These are phyloP conservation scores for Chimonanthus salicifolius DNA, from an alignment of 164 flowering plant genomes.

Conservation along the genomic window DNA sequence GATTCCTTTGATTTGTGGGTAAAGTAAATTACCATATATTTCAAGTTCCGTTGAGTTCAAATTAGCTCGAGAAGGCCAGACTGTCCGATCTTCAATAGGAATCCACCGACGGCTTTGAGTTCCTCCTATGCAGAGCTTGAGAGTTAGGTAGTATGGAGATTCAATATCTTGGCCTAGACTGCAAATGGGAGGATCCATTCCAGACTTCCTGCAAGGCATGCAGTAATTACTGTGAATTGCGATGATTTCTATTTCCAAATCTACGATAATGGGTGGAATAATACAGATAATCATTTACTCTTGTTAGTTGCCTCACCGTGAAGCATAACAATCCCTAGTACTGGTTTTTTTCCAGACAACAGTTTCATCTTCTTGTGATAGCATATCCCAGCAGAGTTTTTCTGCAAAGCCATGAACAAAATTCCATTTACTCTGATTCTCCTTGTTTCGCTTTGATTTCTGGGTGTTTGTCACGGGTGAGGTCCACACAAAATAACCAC, in stretches of 20 bases:
- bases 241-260: not conserved
- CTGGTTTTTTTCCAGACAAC: constrained; percentile 94
- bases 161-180: constrained; percentile 69
- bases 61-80: constrained; percentile 78
- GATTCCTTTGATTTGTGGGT: not conserved
- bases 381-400: constrained; percentile 82
- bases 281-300: constrained; percentile 3
- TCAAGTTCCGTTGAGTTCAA: constrained; percentile 61
- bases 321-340: constrained; percentile 52
- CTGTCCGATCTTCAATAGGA: constrained; percentile 57
- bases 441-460: constrained; percentile 47
- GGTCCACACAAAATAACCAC: constrained; percentile 99
- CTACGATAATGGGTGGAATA: not conserved
- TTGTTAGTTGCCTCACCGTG: constrained; percentile 47
- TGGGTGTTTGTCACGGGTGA: constrained; percentile 71
- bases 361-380: constrained; percentile 95
- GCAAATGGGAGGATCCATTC: constrained; percentile 63
- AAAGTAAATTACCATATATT: constrained; percentile 45
- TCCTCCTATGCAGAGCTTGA: constrained; percentile 87
- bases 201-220: constrained; percentile 55
- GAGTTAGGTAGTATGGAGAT: constrained; percentile 80
- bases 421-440: constrained; percentile 61
- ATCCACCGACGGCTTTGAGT: constrained; percentile 82
- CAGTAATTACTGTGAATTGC: constrained; percentile 11
- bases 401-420: constrained; percentile 51